phyloP scores from a whole-genome alignment of 2,329 filamentous ascomycete species.

The Apiospora aurea region DNA sequence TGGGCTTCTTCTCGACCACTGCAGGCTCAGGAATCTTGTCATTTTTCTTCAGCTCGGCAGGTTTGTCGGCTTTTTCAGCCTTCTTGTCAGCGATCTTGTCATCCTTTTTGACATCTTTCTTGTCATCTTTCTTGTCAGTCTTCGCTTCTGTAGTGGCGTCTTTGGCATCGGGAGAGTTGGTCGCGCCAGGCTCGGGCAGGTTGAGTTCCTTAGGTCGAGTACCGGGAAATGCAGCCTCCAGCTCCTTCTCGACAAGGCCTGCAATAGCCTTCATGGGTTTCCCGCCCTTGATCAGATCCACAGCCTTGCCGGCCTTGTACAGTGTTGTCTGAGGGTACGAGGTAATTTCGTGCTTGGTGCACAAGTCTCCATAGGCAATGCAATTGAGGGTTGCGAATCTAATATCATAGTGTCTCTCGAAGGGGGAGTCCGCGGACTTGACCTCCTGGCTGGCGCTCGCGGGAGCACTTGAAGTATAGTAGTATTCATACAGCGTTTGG shows the following conservation, averaged over 20 bases:
- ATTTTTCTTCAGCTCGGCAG: constrained; percentile 42
- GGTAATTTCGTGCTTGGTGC: constrained; percentile 69
- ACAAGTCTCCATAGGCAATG: constrained; percentile 81
- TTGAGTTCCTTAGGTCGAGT: constrained; percentile 73
- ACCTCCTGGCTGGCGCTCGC: constrained; percentile 60
- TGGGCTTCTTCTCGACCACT: constrained; percentile 32
- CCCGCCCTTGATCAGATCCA: constrained; percentile 69
- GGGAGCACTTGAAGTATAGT: constrained; percentile 82
- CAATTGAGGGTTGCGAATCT: constrained; percentile 89
- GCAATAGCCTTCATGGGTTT: constrained; percentile 73
- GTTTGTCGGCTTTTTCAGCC: constrained; percentile 37
- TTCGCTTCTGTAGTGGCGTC: constrained; percentile 32
- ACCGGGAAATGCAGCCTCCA: constrained; percentile 82
- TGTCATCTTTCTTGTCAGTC: constrained; percentile 35
- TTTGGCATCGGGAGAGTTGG: constrained; percentile 46
- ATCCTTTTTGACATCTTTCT: constrained; percentile 35
- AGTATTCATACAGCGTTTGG: constrained; percentile 95
- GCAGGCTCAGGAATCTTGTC: constrained; percentile 41
- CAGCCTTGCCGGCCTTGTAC: constrained; percentile 77
- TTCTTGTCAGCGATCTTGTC: constrained; percentile 37
- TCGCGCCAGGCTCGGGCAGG: constrained; percentile 76
- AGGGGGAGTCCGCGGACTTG: constrained; percentile 48
- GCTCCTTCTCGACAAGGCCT: constrained; percentile 73
- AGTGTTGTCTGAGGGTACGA: constrained; percentile 81
- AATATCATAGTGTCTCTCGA: constrained; percentile 86